These are phyloP conservation scores for Trichomonas gallinae DNA, from an alignment of 208 protist genomes.

Conservation along the genomic window DNA sequence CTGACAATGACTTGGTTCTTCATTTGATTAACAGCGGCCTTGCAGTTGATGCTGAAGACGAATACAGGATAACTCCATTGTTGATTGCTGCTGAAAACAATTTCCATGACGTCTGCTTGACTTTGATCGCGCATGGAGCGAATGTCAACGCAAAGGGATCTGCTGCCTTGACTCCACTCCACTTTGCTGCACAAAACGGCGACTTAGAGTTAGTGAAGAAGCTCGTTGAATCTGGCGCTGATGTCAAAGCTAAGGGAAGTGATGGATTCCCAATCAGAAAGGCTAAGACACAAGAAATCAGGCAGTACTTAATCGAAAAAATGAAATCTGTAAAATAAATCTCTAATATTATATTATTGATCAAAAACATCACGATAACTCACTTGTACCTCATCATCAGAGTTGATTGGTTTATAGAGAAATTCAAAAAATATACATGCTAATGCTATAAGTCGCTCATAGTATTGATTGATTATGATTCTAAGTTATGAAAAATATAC, in stretches of 20 bases:
- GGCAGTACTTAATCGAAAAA: neutral
- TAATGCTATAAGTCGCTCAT: too few species aligned
- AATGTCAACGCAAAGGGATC: neutral
- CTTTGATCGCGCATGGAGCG: neutral
- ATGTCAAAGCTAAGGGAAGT: neutral
- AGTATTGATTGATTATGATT: too few species aligned
- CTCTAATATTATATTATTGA: too few species aligned
- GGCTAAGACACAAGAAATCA: neutral
- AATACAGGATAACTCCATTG: neutral
- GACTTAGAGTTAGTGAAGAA: neutral
- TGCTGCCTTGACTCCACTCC: neutral
- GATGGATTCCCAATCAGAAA: neutral
- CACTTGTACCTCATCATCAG: too few species aligned
- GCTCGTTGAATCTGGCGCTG: neutral
- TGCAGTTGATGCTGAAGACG: neutral
- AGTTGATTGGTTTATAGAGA: too few species aligned
- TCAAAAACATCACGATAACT: too few species aligned
- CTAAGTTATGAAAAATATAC: too few species aligned
- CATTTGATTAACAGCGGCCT: neutral
- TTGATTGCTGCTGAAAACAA: neutral
- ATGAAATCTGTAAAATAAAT: too few species aligned
- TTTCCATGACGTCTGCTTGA: neutral
- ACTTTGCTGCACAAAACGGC: neutral
- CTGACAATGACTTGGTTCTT: neutral
- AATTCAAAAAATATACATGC: too few species aligned